Conservation (phyloP, 2,329 filamentous ascomycete species). For the Phialophora verrucosa region DNA sequence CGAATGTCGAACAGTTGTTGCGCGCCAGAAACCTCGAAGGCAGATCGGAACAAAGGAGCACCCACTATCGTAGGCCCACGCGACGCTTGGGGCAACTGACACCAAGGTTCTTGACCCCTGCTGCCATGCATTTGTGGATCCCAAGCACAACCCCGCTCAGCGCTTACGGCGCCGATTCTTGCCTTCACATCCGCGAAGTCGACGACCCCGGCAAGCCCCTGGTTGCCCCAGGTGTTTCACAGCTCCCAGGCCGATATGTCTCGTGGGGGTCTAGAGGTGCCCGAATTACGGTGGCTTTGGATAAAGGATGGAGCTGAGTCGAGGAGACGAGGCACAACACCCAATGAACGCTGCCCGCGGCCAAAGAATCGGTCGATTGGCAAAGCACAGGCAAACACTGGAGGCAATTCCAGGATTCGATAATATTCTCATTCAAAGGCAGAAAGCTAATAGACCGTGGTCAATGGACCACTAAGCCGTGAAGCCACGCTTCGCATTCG, state of each 20-base stretch:
- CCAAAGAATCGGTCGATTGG: background rate
- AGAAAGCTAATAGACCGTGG: background rate
- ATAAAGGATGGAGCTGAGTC: background rate
- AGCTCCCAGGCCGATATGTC: background rate
- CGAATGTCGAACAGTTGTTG: background rate
- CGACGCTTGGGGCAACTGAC: background rate
- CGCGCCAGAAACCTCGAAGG: background rate
- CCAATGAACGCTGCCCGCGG: background rate
- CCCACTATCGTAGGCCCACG: background rate
- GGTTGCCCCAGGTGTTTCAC: background rate
- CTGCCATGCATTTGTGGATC: background rate
- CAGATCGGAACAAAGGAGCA: background rate
- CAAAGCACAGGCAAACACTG: background rate
- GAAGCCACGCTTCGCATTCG: conserved; percentile 17
- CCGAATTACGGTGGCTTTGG: background rate
- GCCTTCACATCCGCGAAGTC: background rate
- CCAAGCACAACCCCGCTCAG: background rate
- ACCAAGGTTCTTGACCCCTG: background rate
- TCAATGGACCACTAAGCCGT: background rate
- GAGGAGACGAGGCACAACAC: background rate
- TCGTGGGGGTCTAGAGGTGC: background rate
- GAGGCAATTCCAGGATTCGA: background rate
- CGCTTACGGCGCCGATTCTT: no score
- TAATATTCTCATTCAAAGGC: background rate
- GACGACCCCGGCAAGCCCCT: background rate